Base-by-base conservation (phyloP, 2,329 filamentous ascomycete genomes). In the Trichophyton benhamiae region DNA sequence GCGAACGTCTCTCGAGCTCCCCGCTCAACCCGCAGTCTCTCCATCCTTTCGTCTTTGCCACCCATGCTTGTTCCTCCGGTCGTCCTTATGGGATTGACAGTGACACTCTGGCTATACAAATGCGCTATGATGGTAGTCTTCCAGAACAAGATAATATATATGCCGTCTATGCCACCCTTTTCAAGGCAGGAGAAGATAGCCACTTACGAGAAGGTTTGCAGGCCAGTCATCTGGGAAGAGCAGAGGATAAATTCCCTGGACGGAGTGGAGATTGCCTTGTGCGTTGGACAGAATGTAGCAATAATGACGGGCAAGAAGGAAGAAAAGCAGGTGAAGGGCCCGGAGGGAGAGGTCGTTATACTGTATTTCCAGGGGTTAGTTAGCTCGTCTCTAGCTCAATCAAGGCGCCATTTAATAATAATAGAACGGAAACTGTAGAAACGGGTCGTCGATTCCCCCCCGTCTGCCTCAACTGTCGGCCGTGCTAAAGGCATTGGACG, bases 81-180 rank as follows among this genome's bases (percentile, higher is more conserved):
- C 5, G 76, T 89, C 49, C 91, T 90, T 68, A 71, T 77, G 13
- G 84, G 86, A 1, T 77, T 91, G 41, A 77, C 88, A 3, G 67
- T 88, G 17, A 79, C 79, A 2, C 76, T 91, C 13, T 91, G 80
- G 80, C 72, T 75, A 1, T 82, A 80, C 72, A 83, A 83, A 72
- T 90, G 87, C 69, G 72, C 84, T 60, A 88, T 89, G 84, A 83
- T 91, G 75, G 78, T 92, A 30, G 66, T 87, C 3, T 87, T 91
- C 70, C 88, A 91, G 73, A 89, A 91, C 69, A 86, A 87, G 69
- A 89, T 91, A 69, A 87, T 91, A 63, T 91, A 91, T 73, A 89
- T 90, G 77, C 87, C 88, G 0, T 87, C 86, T 53, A 74, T 91
- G 58, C 87, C 87, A 17, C 87, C 87, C 1, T 87, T 87, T 68